These are phyloP conservation scores for Fusarium floridanum DNA, from an alignment of 2,329 filamentous ascomycete species.

Conservation along the genomic window DNA sequence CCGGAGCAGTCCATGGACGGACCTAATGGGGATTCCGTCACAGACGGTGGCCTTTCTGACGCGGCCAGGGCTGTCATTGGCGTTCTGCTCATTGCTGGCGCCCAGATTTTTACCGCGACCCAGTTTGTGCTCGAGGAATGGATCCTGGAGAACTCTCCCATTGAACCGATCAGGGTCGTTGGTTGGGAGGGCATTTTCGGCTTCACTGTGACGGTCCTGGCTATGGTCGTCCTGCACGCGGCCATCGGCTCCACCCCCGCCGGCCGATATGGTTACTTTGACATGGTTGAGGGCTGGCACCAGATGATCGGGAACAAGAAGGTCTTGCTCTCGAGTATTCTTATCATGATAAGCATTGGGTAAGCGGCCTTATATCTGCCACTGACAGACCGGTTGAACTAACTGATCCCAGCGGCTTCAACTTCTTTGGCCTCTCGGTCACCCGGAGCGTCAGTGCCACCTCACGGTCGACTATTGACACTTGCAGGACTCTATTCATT, in stretches of 20 bases:
- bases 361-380: slow-evolving; percentile 55
- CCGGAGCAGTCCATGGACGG: slow-evolving; percentile 52
- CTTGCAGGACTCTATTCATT: slow-evolving; percentile 96
- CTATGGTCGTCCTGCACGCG: slow-evolving; percentile 85
- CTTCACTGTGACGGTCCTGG: slow-evolving; percentile 80
- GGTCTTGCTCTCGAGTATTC: slow-evolving; percentile 81
- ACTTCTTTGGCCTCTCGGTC: slow-evolving; percentile 97
- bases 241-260: slow-evolving; percentile 79
- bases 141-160: slow-evolving; percentile 76
- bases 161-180: slow-evolving; percentile 89
- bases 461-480: slow-evolving; percentile 95
- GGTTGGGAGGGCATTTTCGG: slow-evolving; percentile 98
- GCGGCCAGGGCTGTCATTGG: slow-evolving; percentile 76
- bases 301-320: slow-evolving; percentile 80
- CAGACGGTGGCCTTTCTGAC: slow-evolving; percentile 55
- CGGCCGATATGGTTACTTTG: slow-evolving; percentile 87
- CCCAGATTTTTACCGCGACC: slow-evolving; percentile 95
- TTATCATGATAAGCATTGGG: slow-evolving; percentile 99
- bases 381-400: slow-evolving; percentile 7
- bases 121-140: slow-evolving; percentile 98
- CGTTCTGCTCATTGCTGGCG: slow-evolving; percentile 89
- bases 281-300: slow-evolving; percentile 86
- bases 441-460: slow-evolving; percentile 92
- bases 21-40: slow-evolving; percentile 54
- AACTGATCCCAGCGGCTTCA: slow-evolving; percentile 79